These are phyloP conservation scores for Didymella pomorum DNA, from an alignment of 2,329 filamentous ascomycete species.

Conservation along the genomic window DNA sequence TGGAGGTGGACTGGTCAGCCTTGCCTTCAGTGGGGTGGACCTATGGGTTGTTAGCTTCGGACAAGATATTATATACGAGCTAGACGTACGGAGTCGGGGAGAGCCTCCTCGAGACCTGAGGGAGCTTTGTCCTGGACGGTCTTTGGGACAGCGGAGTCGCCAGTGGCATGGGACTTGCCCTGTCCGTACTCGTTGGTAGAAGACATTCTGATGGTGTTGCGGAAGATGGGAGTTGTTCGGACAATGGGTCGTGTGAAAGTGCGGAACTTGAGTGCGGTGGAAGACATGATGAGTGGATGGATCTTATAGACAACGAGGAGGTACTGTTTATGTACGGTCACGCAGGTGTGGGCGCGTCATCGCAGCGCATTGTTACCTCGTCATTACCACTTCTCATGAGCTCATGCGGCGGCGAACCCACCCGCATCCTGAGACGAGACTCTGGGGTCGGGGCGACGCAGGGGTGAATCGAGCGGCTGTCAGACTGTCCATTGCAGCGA, in stretches of 20 bases:
- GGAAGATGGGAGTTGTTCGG: slow-evolving; percentile 24
- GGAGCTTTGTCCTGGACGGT: slow-evolving; percentile 52
- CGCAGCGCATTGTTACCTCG: not conserved
- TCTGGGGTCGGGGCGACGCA: slow-evolving; percentile 8
- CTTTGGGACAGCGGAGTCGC: slow-evolving; percentile 52
- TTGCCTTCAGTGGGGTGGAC: slow-evolving; percentile 50
- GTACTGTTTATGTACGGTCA: slow-evolving; percentile 17
- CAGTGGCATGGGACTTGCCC: slow-evolving; percentile 53
- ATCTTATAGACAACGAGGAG: slow-evolving; percentile 15
- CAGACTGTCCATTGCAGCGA: not conserved
- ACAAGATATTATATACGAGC: too few relatives aligned
- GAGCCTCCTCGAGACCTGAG: slow-evolving; percentile 50
- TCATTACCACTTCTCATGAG: slow-evolving; percentile 12
- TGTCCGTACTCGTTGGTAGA: slow-evolving; percentile 50
- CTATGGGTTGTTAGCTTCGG: slow-evolving; percentile 22
- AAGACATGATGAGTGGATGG: slow-evolving; percentile 28
- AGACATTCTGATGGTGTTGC: slow-evolving; percentile 35
- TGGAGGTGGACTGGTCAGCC: slow-evolving; percentile 43
- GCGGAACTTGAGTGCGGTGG: slow-evolving; percentile 30
- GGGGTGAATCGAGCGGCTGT: slow-evolving; percentile 7
- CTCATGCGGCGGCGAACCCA: slow-evolving; percentile 15
- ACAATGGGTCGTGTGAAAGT: slow-evolving; percentile 30
- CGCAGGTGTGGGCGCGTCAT: slow-evolving; percentile 10
- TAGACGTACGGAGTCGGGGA: slow-evolving; percentile 47
- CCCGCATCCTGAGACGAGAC: slow-evolving; percentile 1